phyloP scores from a whole-genome alignment of 2,329 filamentous ascomycete species.

The Cladobotryum mycophilum region DNA sequence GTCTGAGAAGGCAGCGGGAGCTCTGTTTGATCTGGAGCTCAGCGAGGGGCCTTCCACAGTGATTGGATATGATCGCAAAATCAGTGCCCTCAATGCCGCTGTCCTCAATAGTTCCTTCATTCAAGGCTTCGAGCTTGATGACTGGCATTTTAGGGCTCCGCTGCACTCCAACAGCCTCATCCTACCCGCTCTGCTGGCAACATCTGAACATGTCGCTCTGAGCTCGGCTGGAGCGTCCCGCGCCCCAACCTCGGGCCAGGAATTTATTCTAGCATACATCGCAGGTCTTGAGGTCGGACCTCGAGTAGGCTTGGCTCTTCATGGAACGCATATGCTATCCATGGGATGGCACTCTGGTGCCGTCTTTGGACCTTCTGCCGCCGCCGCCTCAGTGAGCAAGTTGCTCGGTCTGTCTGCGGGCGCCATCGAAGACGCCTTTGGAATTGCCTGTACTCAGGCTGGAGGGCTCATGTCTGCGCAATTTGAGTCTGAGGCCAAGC shows the following conservation, averaged over 20 bases:
- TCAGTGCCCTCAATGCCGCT: slow-evolving; percentile 31
- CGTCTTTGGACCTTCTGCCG: slow-evolving; percentile 32
- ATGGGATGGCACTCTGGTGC: slow-evolving; percentile 36
- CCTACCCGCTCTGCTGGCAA: slow-evolving; percentile 35
- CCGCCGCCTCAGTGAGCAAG: slow-evolving; percentile 25
- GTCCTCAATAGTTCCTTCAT: slow-evolving; percentile 38
- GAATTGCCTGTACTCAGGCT: slow-evolving; percentile 35
- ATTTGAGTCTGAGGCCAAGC: slow-evolving; percentile 37
- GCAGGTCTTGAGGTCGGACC: slow-evolving; percentile 36
- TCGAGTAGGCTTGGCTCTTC: slow-evolving; percentile 29
- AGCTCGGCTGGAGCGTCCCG: background rate
- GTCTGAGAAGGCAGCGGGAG: slow-evolving; percentile 30
- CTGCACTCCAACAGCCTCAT: slow-evolving; percentile 32
- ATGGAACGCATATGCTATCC: slow-evolving; percentile 31
- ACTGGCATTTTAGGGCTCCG: slow-evolving; percentile 35
- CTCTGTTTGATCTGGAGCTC: slow-evolving; percentile 26
- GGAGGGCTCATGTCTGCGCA: slow-evolving; percentile 36
- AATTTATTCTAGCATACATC: slow-evolving; percentile 30
- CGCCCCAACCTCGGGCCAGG: slow-evolving; percentile 16
- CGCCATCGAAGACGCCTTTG: slow-evolving; percentile 29
- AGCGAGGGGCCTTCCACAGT: slow-evolving; percentile 20
- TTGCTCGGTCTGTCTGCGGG: slow-evolving; percentile 24
- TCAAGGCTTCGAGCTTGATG: slow-evolving; percentile 39
- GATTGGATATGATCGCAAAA: slow-evolving; percentile 23
- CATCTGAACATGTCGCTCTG: slow-evolving; percentile 13